phyloP scores from a whole-genome alignment of 2,329 filamentous ascomycete species.

The Calonectria hongkongensis region DNA sequence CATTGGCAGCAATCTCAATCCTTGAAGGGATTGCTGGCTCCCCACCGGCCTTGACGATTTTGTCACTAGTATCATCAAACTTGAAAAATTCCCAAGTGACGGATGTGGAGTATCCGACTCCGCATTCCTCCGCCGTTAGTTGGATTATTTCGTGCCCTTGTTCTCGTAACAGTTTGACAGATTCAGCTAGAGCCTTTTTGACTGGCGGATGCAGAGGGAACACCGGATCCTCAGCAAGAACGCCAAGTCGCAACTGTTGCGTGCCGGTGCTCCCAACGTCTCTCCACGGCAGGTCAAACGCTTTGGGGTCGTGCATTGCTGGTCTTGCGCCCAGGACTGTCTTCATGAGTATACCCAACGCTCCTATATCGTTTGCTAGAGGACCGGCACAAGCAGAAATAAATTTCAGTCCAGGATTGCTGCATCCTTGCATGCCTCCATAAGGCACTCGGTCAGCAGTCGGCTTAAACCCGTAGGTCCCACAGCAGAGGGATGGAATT shows the following conservation, averaged over 20 bases:
- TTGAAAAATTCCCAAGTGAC: not conserved
- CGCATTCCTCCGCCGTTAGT: not conserved
- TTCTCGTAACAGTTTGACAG: not conserved
- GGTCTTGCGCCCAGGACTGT: not conserved
- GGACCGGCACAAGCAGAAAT: not conserved
- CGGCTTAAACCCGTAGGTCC: conserved; percentile 43
- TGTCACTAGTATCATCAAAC: no score
- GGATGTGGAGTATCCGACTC: not conserved
- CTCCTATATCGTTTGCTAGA: not conserved
- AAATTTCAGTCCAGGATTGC: not conserved
- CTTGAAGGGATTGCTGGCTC: no score
- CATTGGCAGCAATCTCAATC: no score
- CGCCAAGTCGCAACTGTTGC: not conserved
- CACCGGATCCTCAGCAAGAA: not conserved
- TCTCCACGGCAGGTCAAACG: conserved; percentile 1
- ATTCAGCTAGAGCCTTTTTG: not conserved
- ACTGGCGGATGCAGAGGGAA: not conserved
- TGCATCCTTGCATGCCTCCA: not conserved
- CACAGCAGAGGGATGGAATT: conserved; percentile 51
- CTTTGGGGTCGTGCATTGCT: not conserved
- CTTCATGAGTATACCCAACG: not conserved
- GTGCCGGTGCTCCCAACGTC: not conserved
- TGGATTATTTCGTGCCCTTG: not conserved
- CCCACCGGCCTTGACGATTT: no score
- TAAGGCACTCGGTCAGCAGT: conserved; percentile 39